Evolutionary conservation across 2,329 filamentous ascomycete species (phyloP).

Genomic region (Neurospora crassa): DNA sequence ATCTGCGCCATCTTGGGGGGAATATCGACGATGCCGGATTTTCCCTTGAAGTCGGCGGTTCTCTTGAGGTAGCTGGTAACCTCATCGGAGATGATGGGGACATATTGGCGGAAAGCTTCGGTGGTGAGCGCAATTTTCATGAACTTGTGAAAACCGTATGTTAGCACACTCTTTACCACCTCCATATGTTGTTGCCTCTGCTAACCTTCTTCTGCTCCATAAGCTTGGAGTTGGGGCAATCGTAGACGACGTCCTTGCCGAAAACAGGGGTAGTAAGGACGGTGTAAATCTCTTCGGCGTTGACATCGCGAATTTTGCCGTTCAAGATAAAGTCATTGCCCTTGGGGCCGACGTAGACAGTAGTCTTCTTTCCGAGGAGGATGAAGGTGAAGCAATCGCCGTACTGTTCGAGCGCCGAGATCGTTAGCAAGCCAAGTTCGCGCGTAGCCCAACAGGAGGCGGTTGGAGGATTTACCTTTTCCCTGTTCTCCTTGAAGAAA

Average conservation of each 20-base stretch:
- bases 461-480: constrained; percentile 34
- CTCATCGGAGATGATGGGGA: constrained; percentile 62
- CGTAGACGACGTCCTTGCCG: constrained; percentile 71
- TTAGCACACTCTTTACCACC: constrained; percentile 5
- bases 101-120: constrained; percentile 54
- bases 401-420: constrained; percentile 24
- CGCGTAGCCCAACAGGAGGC: neutral
- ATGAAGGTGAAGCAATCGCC: constrained; percentile 46
- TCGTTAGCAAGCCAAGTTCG: constrained; percentile 2
- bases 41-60: constrained; percentile 46
- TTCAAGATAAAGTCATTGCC: constrained; percentile 50
- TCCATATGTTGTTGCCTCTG: constrained; percentile 3
- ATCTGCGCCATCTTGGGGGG: constrained; percentile 62
- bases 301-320: constrained; percentile 42
- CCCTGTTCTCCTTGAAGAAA: constrained; percentile 68
- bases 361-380: constrained; percentile 40
- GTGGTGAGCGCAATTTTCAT: constrained; percentile 63
- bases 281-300: constrained; percentile 44
- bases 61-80: constrained; percentile 54
- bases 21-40: constrained; percentile 54
- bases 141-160: constrained; percentile 36
- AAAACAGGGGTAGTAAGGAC: constrained; percentile 50
- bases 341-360: constrained; percentile 37
- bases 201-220: constrained; percentile 81
- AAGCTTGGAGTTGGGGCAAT: constrained; percentile 73